A percentile compares a stretch with the other conserved stretches of the same genome.
Evolutionary conservation across 164 flowering plant genomes (phyloP).

Genomic region (Akebia trifoliata): DNA sequence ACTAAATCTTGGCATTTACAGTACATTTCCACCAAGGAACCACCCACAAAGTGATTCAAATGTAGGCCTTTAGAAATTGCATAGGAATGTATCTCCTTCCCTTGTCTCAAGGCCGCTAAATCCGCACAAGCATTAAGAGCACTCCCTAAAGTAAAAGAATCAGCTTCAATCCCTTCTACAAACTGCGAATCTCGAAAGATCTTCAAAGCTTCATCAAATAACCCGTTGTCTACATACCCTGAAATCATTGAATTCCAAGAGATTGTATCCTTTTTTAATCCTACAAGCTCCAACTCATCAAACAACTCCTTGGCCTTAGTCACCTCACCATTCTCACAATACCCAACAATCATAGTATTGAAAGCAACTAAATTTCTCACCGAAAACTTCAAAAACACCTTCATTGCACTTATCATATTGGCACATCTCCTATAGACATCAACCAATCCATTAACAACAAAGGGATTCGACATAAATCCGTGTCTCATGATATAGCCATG

Average conservation of each 20-base stretch:
- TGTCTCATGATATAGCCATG: conserved; percentile 60
- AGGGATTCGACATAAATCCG: conserved; percentile 43
- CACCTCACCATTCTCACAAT: conserved; percentile 50
- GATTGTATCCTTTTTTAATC: conserved; percentile 37
- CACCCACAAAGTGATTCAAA: conserved; percentile 50
- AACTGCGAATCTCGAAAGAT: conserved; percentile 34
- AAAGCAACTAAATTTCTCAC: conserved; percentile 44
- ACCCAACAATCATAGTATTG: conserved; percentile 79
- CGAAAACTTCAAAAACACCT: conserved; percentile 44
- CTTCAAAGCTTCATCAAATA: conserved; percentile 47
- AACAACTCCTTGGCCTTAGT: conserved; percentile 46
- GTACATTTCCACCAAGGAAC: conserved; percentile 66
- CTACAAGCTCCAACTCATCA: conserved; percentile 46
- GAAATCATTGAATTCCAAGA: conserved; percentile 80
- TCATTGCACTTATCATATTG: conserved; percentile 47
- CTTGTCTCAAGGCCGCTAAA: conserved; percentile 34
- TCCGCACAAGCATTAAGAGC: conserved; percentile 53
- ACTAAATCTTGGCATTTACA: conserved; percentile 34
- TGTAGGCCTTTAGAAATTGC: conserved; percentile 48
- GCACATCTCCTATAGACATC: conserved; percentile 66
- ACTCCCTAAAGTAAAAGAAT: conserved; percentile 64
- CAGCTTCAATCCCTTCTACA: conserved; percentile 39
- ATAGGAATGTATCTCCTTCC: conserved; percentile 58
- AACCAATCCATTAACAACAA: conserved; percentile 59
- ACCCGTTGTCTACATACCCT: conserved; percentile 48